Percentiles rank a stretch among this genome's conserved stretches.
These are phyloP conservation scores for Mycena vitilis DNA, from an alignment of 768 basidiomycete species.

Conservation along the genomic window DNA sequence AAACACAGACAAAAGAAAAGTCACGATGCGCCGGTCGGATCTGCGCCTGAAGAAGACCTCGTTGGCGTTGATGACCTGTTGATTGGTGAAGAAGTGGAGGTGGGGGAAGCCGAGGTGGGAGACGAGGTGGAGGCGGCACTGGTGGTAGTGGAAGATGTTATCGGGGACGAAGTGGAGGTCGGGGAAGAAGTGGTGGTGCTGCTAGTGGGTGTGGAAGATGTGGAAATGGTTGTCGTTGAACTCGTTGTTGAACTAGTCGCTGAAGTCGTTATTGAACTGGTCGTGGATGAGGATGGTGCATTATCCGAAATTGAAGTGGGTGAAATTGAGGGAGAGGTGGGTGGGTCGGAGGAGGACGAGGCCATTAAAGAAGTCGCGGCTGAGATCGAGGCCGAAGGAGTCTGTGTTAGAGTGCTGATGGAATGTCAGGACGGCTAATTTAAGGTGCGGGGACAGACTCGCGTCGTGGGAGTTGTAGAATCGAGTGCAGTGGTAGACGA, in stretches of 20 bases:
- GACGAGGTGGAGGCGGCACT: slow-evolving; percentile 31
- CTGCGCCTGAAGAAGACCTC: background rate
- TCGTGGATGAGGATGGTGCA: background rate
- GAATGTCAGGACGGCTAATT: slow-evolving; percentile 15
- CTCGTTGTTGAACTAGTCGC: too few relatives aligned
- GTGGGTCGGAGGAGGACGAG: slow-evolving; percentile 4
- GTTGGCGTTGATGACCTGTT: too few relatives aligned
- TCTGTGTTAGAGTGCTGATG: slow-evolving; percentile 30
- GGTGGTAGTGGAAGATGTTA: background rate
- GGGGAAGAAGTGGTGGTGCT: background rate
- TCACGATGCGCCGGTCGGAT: slow-evolving; percentile 27
- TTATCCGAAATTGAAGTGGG: background rate
- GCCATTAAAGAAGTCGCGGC: slow-evolving; percentile 34
- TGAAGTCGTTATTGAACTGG: slow-evolving; percentile 31
- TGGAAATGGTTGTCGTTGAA: too few relatives aligned
- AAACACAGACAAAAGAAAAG: slow-evolving; percentile 19
- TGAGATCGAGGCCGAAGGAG: slow-evolving; percentile 34
- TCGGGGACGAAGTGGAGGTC: background rate
- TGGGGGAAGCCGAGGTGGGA: slow-evolving; percentile 4
- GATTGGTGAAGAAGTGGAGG: background rate
- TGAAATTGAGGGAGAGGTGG: background rate
- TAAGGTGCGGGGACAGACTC: slow-evolving; percentile 15
- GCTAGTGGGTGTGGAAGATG: background rate
- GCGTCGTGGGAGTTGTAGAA: slow-evolving; percentile 19
- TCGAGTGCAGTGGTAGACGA: background rate